Percentiles rank a stretch among this genome's conserved stretches.
These are phyloP conservation scores for Apostasia shenzhenica DNA, from an alignment of 106 monocot genomes.

Conservation along the genomic window DNA sequence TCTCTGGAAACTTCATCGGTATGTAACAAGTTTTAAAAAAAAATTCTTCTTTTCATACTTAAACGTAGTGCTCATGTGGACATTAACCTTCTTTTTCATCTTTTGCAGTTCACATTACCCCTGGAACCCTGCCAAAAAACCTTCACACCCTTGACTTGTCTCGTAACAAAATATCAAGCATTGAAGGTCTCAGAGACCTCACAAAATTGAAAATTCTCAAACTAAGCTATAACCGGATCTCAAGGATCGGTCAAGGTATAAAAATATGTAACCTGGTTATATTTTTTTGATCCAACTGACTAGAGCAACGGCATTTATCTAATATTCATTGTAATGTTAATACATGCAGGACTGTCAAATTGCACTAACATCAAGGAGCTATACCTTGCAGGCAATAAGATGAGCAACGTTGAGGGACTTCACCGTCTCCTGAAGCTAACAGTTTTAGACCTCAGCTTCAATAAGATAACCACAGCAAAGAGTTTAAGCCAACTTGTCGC, in stretches of 20 bases:
- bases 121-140: constrained; percentile 54
- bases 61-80: neutral
- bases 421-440: constrained; percentile 72
- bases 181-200: constrained; percentile 73
- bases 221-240: constrained; percentile 74
- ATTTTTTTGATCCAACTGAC: neutral
- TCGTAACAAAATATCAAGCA: constrained; percentile 64
- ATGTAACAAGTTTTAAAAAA: neutral
- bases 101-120: constrained; percentile 50
- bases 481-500: constrained; percentile 70
- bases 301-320: neutral
- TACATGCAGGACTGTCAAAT: neutral
- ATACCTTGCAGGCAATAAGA: constrained; percentile 73
- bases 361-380: constrained; percentile 47
- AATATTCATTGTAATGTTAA: neutral
- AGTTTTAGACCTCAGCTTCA: constrained; percentile 46
- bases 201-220: constrained; percentile 67
- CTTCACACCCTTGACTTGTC: constrained; percentile 73
- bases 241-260: constrained; percentile 76
- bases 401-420: constrained; percentile 79
- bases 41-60: neutral
- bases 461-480: constrained; percentile 63
- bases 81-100: neutral
- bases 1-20: constrained; percentile 79
- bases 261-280: neutral